Evolutionary conservation across 805 yeast genomes (phyloP), one percentile per base, ranked within the genome.

Genomic region (Schizosaccharomyces japonicus): DNA sequence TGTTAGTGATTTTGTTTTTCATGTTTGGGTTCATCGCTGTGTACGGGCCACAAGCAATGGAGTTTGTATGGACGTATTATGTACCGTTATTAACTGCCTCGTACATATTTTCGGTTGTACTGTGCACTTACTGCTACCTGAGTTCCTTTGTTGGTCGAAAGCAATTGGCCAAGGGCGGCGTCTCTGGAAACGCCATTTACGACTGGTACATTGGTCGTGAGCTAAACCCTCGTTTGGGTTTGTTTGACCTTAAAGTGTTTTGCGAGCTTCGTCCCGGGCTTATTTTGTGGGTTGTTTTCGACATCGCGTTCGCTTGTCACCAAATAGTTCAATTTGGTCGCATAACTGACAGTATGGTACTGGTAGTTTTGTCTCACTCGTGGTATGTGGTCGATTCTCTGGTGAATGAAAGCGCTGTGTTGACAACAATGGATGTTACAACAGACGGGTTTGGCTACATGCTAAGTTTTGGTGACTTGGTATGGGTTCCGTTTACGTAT

Each of bases 381-480:
- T 76, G 78, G 56, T 90, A 90, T 58, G 77, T 85, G 15, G 66
- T 85, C 57, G 98, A 90, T 59, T 95, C 95, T 45, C 92, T 87
- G 0, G 65, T 82, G 53, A 83, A 84, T 60, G 96, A 90, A 60
- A 81, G 75, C 57, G 95, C 95, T 4, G 72, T 77, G 10, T 66
- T 90, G 50, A 75, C 90, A 5, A 90, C 90, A 95, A 87, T 90
- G 71, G 98, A 90, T 61, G 75, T 85, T 46, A 80, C 92, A 5
- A 81, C 94, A 8, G 98, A 90, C 63, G 98, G 98, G 0, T 83
- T 90, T 60, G 98, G 98, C 1, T 85, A 78, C 63, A 90, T 90
- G 98, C 67, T 90, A 48, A 75, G 84, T 2, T 85, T 87, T 65
- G 98, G 98, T 27, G 98, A 90, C 59, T 68, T 90, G 56, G 76